Evolutionary conservation across 2,329 filamentous ascomycete genomes (phyloP), one percentile per base, ranked within the genome.

Genomic region (Tolypocladium tundrense): DNA sequence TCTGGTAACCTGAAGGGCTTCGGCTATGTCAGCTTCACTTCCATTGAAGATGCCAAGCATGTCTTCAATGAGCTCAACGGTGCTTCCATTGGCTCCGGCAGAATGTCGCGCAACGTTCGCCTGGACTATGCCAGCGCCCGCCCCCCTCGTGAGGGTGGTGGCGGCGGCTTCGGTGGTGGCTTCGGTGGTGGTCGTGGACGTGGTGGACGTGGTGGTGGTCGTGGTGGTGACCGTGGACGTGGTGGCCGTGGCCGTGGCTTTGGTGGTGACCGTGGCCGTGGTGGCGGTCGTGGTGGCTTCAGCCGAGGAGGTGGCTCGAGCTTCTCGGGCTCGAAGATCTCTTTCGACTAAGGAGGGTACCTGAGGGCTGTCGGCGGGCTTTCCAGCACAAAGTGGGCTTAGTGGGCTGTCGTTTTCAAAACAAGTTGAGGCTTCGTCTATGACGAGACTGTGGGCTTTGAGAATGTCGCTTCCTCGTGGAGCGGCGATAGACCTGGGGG

Each of bases 1-100:
- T 85, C 85, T 61, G 91, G 91, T 63, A 84, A 86, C 66, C 86
- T 88, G 70, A 96, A 96, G 86, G 92, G 92, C 59, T 96, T 95
- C 74, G 92, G 90, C 57, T 97, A 97, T 72, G 87, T 96, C 62
- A 87, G 87, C 69, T 96, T 93, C 80, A 77, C 78, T 66, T 88
- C 88, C 21, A 73, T 94, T 61, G 91, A 96, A 35, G 91, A 96
- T 67, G 90, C 92, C 67, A 89, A 88, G 76, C 76, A 79, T 66
- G 92, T 86, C 31, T 84, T 90, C 66, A 80, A 87, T 66, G 77
- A 79, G 58, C 81, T 90, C 71, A 86, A 89, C 66, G 90, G 90
- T 63, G 78, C 79, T 58, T 73, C 81, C 60, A 79, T 85, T 61
- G 82, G 82, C 55, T 71, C 76, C 63, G 85, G 90, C 60, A 81